Base-by-base conservation (phyloP, 176 grass and related monocot species). In the Lolium rigidum region DNA sequence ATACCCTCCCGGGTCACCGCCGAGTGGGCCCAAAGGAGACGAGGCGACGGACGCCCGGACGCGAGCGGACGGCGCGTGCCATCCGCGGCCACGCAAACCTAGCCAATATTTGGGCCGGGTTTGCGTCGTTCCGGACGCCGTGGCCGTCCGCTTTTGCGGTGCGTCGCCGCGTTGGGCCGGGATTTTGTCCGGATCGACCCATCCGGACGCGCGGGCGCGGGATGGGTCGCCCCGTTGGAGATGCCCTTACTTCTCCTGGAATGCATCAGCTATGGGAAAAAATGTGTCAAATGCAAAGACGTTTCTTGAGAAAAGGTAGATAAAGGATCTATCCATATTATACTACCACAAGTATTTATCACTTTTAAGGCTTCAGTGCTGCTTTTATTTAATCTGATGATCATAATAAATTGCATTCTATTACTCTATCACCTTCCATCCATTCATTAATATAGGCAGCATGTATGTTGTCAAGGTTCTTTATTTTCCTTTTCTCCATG, bases 241-340 rank as follows among this genome's bases (percentile, higher is more conserved):
- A n/a, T n/a, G n/a, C n/a, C n/a, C n/a, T n/a, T n/a, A n/a, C 84
- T 98, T 98, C 83, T 95, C 96, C 35, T 95, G 96, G 96, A 98
- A 98, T 82, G 96, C 96, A 74, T 98, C 96, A 88, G 96, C 96
- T 35, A 98, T 94, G 93, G 96, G 96, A 1, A 98, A 98, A 89
- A 98, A 98, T 60, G 93, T 98, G 16, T 98, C 96, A 52, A 95
- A 98, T 82, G 96, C 96, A 35, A 98, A 98, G 74, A 95, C 96
- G 0, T 98, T 98, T 90, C 96, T 95, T 77, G 93, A 98, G 70
- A 98, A 98, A 84, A 95, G 96, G 96, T 95, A 91, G 20, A 31
- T 24, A 74, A 20, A 52, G 38, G 20, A 48, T 66, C 12, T 11
- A 44, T 54, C 57, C 44, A 79, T 25, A 44, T 52, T 76, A 80